Evolutionary conservation across 495 filamentous ascomycete genomes (phyloP), one percentile per base, ranked within the genome.

Genomic region (Trichoderma parareesei): DNA sequence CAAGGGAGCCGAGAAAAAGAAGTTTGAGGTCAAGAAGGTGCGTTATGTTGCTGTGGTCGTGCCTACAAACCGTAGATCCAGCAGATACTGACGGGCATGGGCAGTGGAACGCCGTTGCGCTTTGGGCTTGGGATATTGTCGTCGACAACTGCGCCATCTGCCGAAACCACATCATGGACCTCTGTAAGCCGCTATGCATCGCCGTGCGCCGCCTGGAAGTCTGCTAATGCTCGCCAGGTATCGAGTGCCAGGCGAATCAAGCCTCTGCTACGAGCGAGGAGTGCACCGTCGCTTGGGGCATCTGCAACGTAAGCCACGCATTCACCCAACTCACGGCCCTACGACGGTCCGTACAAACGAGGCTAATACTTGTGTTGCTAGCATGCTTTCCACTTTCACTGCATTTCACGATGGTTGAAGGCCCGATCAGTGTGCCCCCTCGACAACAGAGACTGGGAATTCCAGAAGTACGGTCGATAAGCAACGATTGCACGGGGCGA

Each of bases 381-480:
- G 94, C 94, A 99, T 72, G 94, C 94, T 7, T 99, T 99, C 82
- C 94, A 99, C 77, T 99, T 99, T 81, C 94, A 99, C 78, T 99
- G 94, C 81, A 99, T 99, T 74, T 98, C 95, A 4, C 87, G 94
- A 76, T 99, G 94, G 94, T 81, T 99, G 46, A 99, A 99, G 83
- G 97, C 94, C n/a, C 90, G 95, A 65, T 94, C 98, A 76, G 94
- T 99, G 61, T 99, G 94, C 71, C 94, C 94, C 3, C 83, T 99
- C 37, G 94, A 99, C 77, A 99, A 99, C 79, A 84, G 93, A 69
- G 94, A 98, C 75, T 99, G 94, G 94, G 94, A 98, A 72, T 98
- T 98, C 84, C 94, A 99, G 79, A 98, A 98, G 73, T 99, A 99
- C 72, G 94, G 94, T 10, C 78, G 82, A 68, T 85, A 76, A 69